These are phyloP conservation scores for Suillus americanus DNA, from an alignment of 768 basidiomycete species.

Conservation along the genomic window DNA sequence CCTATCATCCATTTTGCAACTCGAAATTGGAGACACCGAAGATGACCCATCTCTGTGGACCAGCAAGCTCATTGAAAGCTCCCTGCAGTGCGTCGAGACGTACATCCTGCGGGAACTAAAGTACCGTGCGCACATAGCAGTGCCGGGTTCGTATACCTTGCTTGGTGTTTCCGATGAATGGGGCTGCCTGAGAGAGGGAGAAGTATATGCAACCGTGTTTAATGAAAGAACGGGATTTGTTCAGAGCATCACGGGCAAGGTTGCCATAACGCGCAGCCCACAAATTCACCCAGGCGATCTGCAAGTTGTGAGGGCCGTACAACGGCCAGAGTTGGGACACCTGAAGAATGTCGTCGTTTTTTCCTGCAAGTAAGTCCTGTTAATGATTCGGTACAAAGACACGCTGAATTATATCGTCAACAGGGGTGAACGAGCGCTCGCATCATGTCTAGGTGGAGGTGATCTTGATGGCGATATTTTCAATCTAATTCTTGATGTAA, in stretches of 20 bases:
- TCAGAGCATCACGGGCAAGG: constrained; percentile 32
- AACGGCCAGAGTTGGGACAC: constrained; percentile 37
- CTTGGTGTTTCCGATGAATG: constrained; percentile 55
- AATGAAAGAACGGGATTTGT: constrained; percentile 30
- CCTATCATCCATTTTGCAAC: constrained; percentile 29
- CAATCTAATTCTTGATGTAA: constrained; percentile 44
- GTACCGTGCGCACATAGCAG: constrained; percentile 47
- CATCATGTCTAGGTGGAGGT: constrained; percentile 65
- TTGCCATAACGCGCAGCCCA: constrained; percentile 50
- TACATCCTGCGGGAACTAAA: constrained; percentile 53
- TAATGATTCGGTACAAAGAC: background rate
- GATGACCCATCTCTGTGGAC: constrained; percentile 14
- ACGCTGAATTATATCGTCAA: too few species aligned
- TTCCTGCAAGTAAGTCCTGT: constrained; percentile 38
- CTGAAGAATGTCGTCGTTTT: constrained; percentile 50
- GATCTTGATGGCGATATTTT: constrained; percentile 70
- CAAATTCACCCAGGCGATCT: constrained; percentile 53
- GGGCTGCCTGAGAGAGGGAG: constrained; percentile 43
- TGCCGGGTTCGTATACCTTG: constrained; percentile 48
- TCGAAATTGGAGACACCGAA: constrained; percentile 25
- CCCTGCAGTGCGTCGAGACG: constrained; percentile 39
- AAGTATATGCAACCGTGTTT: constrained; percentile 45
- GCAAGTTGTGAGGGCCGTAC: constrained; percentile 42
- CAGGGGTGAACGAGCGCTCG: constrained; percentile 52
- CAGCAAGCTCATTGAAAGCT: constrained; percentile 37